Evolutionary conservation across 1,139 yeast genomes (phyloP).

Genomic region (Ogataea hybrid): DNA sequence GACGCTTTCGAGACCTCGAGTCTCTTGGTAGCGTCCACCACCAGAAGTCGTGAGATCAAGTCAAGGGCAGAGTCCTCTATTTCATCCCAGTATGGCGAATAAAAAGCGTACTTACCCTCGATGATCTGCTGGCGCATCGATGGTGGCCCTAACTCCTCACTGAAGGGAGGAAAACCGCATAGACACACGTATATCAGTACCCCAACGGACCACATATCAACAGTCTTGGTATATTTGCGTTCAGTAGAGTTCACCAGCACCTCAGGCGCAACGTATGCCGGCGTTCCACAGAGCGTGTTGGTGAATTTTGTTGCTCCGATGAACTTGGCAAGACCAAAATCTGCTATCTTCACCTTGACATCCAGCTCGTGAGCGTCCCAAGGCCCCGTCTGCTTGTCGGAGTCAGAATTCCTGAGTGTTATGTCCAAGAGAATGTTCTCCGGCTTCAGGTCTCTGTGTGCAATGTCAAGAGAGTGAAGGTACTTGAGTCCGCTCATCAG

Average conservation of each 20-base stretch:
- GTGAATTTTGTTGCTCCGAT: constrained; percentile 76
- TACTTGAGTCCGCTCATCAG: constrained; percentile 60
- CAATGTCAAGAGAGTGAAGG: constrained; percentile 61
- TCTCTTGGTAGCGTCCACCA: constrained; percentile 56
- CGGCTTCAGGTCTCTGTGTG: constrained; percentile 78
- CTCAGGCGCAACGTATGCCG: constrained; percentile 84
- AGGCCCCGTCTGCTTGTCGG: constrained; percentile 53
- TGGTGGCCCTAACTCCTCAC: constrained; percentile 80
- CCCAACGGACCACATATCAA: constrained; percentile 81
- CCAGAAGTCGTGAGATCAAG: constrained; percentile 57
- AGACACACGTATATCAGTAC: constrained; percentile 72
- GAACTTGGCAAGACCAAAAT: constrained; percentile 77
- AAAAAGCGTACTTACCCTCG: constrained; percentile 66
- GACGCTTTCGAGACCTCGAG: constrained; percentile 50
- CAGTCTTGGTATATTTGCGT: constrained; percentile 65
- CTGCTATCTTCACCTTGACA: constrained; percentile 72
- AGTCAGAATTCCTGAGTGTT: constrained; percentile 39
- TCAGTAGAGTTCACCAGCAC: constrained; percentile 46
- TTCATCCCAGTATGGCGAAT: constrained; percentile 78
- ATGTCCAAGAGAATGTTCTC: constrained; percentile 70
- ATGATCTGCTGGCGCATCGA: constrained; percentile 72
- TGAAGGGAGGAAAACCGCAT: constrained; percentile 84
- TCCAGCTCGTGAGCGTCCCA: constrained; percentile 69
- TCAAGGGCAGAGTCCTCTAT: constrained; percentile 65
- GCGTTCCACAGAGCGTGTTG: constrained; percentile 78